These are phyloP conservation scores for Termitomyces sp. DNA, from an alignment of 768 basidiomycete genomes.

Conservation along the genomic window DNA sequence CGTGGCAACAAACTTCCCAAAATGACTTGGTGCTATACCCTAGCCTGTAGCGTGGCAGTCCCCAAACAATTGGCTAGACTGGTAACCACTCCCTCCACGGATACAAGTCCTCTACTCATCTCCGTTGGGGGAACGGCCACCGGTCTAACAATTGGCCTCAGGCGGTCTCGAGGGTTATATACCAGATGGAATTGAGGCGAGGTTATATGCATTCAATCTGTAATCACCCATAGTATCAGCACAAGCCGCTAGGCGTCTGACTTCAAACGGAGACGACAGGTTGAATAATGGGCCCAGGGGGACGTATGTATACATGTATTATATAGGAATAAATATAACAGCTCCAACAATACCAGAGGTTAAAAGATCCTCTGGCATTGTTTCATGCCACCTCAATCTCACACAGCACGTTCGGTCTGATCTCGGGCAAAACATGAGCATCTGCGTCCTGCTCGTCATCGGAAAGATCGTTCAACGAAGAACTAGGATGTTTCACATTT, in stretches of 20 bases:
- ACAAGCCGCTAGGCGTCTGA: neutral
- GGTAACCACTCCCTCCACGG: no score
- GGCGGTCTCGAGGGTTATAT: no score
- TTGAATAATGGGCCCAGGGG: no score
- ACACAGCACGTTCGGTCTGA: slow-evolving; percentile 14
- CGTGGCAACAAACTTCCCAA: neutral
- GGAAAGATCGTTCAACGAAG: neutral
- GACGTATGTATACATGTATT: slow-evolving; percentile 2
- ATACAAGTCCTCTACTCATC: no score
- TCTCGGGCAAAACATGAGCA: slow-evolving; percentile 12
- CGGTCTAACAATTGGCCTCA: no score
- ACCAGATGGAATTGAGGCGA: neutral
- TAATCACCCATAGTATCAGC: neutral
- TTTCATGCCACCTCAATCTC: slow-evolving; percentile 13
- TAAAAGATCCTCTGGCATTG: slow-evolving; percentile 3
- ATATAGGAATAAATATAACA: slow-evolving; percentile 17
- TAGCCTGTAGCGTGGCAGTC: no score
- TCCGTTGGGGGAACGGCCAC: no score
- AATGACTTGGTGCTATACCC: no score
- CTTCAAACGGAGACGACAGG: neutral
- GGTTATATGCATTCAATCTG: neutral
- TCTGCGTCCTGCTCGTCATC: slow-evolving; percentile 10
- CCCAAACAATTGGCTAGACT: no score
- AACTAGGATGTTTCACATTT: neutral
- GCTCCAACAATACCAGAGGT: neutral